Percentiles rank a stretch among this genome's conserved stretches.
phyloP scores from a whole-genome alignment of 2,329 filamentous ascomycete genomes.

The Paecilomyces fulvus region DNA sequence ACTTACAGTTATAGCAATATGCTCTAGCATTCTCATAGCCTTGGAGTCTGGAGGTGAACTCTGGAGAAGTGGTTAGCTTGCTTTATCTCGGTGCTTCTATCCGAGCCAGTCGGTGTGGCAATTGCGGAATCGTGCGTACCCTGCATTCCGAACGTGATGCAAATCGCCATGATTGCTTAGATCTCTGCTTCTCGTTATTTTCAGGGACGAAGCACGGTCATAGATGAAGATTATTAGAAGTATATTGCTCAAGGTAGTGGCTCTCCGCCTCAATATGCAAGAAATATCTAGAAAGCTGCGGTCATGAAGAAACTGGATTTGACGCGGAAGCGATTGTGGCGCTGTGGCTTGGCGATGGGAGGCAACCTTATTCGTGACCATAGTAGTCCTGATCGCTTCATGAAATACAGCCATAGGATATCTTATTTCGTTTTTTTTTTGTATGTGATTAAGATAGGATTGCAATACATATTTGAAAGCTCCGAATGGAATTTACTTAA shows the following conservation, averaged over 20 bases:
- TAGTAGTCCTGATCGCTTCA: no score
- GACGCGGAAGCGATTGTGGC: conserved; percentile 14
- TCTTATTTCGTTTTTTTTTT: no score
- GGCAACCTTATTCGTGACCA: no score
- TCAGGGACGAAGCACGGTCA: background rate
- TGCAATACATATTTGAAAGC: no score
- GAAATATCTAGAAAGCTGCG: background rate
- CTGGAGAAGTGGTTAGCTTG: conserved; percentile 17
- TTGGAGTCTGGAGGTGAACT: conserved; percentile 36
- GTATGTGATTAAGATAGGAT: no score
- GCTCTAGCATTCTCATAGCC: conserved; percentile 39
- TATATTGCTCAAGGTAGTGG: background rate
- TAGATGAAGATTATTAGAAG: background rate
- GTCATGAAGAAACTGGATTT: background rate
- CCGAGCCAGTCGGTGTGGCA: background rate
- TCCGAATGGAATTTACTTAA: no score
- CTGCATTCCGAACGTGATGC: conserved; percentile 36
- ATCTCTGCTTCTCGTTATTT: background rate
- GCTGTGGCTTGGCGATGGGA: conserved; percentile 24
- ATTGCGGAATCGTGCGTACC: conserved; percentile 20
- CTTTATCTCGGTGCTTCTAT: background rate
- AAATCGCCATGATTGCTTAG: conserved; percentile 29
- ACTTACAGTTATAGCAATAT: conserved; percentile 39
- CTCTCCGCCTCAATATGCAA: background rate
- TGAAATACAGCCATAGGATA: no score